Evolutionary conservation across 441 rosid genomes (phyloP).

Genomic region (Adansonia rubrostipa): DNA sequence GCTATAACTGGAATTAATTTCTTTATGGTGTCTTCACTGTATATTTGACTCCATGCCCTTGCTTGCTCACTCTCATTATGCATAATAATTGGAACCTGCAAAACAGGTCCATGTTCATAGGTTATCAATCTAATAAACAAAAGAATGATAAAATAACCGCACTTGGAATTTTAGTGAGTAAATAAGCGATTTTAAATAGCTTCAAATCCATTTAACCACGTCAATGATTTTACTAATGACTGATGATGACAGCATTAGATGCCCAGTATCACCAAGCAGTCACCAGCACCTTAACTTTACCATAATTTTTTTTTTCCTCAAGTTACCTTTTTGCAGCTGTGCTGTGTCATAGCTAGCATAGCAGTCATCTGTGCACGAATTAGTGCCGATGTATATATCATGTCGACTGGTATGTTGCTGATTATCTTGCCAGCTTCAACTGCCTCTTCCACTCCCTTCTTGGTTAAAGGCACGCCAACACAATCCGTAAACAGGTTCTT

Average conservation of each 20-base stretch:
- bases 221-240: not conserved
- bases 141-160: not conserved
- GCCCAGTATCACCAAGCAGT: not conserved
- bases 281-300: not conserved
- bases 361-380: conserved; percentile 99
- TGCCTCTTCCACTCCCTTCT: conserved; percentile 92
- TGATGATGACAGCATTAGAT: not conserved
- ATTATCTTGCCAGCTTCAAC: conserved; percentile 96
- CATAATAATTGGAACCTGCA: conserved; percentile 81
- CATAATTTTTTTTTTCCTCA: not conserved
- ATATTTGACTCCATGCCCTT: conserved; percentile 76
- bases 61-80: conserved; percentile 86
- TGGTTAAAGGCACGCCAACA: conserved; percentile 90
- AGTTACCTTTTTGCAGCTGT: conserved; percentile 82
- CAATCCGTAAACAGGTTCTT: conserved; percentile 97
- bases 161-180: not conserved
- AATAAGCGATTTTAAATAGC: not conserved
- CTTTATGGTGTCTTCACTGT: conserved; percentile 81
- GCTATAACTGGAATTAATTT: conserved; percentile 84
- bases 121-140: not conserved
- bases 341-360: conserved; percentile 98
- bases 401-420: conserved; percentile 89
- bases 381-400: conserved; percentile 84
- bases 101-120: conserved; percentile 10
- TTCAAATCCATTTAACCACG: not conserved